These are phyloP conservation scores for Daucus carota DNA, from an alignment of 129 eudicot species.

Conservation along the genomic window DNA sequence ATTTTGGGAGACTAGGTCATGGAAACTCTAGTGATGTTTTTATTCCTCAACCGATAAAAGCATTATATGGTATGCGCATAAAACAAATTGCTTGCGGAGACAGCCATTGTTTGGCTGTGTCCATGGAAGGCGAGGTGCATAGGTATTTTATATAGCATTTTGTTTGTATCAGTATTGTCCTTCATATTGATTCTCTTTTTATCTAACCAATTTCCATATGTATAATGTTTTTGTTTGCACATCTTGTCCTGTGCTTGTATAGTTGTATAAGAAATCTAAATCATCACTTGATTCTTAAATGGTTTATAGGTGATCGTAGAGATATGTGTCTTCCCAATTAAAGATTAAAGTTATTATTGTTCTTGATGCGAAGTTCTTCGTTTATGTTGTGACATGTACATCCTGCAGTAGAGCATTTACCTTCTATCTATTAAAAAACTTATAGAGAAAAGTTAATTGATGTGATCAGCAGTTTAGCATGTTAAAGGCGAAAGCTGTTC, in stretches of 20 bases:
- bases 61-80: slow-evolving; percentile 58
- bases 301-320: not conserved
- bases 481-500: not conserved
- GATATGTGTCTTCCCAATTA: not conserved
- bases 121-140: slow-evolving; percentile 88
- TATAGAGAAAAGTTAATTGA: not conserved
- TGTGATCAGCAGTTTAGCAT: not conserved
- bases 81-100: slow-evolving; percentile 97
- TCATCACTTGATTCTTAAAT: not conserved
- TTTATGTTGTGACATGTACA: not conserved
- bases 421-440: not conserved
- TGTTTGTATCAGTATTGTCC: not conserved
- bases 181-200: not conserved
- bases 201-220: not conserved
- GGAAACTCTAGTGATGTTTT: slow-evolving; percentile 95
- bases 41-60: slow-evolving; percentile 86
- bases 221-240: not conserved
- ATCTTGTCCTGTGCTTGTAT: not conserved
- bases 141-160: slow-evolving; percentile 45
- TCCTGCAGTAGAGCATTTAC: not conserved
- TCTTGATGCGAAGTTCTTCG: not conserved
- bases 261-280: not conserved
- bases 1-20: slow-evolving; percentile 98
- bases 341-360: not conserved
- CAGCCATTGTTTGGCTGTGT: slow-evolving; percentile 96